A percentile compares a stretch with the other conserved stretches of the same genome.
Conservation (phyloP, 2,329 filamentous ascomycete species). For the Hypoxylon sp. region DNA sequence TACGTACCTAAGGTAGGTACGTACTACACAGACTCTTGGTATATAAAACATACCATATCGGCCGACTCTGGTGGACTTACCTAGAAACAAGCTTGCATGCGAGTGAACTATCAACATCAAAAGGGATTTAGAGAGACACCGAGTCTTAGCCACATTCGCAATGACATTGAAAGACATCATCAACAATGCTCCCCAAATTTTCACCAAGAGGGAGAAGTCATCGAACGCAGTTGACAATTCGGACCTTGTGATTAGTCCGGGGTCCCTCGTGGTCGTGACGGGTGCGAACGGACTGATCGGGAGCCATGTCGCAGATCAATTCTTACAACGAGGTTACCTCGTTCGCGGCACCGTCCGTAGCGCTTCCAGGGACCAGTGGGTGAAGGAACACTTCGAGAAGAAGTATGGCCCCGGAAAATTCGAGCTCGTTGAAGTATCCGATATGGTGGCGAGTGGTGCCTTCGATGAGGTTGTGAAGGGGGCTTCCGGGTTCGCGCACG, state of each 20-base stretch:
- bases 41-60: background rate
- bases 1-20: background rate
- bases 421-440: constrained; percentile 38
- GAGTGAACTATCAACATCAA: background rate
- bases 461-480: constrained; percentile 42
- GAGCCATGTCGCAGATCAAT: constrained; percentile 58
- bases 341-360: constrained; percentile 57
- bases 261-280: constrained; percentile 59
- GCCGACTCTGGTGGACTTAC: background rate
- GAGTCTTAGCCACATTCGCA: background rate
- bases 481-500: constrained; percentile 43
- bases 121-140: background rate
- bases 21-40: background rate
- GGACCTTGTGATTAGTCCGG: constrained; percentile 33
- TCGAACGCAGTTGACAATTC: background rate
- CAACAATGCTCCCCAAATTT: background rate
- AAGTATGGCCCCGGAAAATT: constrained; percentile 45
- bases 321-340: constrained; percentile 58
- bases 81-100: background rate
- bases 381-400: constrained; percentile 36
- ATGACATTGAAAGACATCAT: background rate
- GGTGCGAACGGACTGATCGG: constrained; percentile 61
- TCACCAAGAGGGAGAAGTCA: background rate
- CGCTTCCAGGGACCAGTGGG: constrained; percentile 39
- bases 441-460: constrained; percentile 39